A percentile compares a stretch with the other conserved stretches of the same genome.
phyloP scores from a whole-genome alignment of 179 eudicot species.

The Corrigiola litoralis region DNA sequence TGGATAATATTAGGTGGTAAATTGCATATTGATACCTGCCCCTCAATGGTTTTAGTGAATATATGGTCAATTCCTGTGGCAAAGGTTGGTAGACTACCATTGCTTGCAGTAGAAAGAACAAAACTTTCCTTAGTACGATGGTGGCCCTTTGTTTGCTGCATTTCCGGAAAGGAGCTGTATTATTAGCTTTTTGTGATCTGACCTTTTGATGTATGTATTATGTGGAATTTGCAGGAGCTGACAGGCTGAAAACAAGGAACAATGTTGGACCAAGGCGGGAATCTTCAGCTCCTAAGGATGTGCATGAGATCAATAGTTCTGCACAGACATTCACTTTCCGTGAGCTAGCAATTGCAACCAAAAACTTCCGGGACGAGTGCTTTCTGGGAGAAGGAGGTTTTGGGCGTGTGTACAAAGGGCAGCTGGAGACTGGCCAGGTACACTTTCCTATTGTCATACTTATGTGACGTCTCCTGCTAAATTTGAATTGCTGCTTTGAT shows the following conservation, averaged over 20 bases:
- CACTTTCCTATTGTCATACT: background rate
- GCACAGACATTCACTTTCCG: conserved; percentile 87
- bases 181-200: background rate
- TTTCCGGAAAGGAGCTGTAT: background rate
- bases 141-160: background rate
- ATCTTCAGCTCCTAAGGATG: conserved; percentile 36
- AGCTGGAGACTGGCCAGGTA: conserved; percentile 69
- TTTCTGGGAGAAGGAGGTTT: conserved; percentile 95
- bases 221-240: conserved; percentile 57
- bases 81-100: background rate
- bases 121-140: conserved; percentile 12
- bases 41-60: background rate
- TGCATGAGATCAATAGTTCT: conserved; percentile 46
- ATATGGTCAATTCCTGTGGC: background rate
- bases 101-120: conserved; percentile 15
- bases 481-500: conserved; percentile 1
- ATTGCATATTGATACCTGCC: background rate
- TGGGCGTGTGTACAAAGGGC: conserved; percentile 80
- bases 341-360: conserved; percentile 85
- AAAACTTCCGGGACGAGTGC: conserved; percentile 71
- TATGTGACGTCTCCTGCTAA: too few relatives aligned
- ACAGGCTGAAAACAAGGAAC: conserved; percentile 55
- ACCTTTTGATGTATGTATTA: background rate
- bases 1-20: background rate
- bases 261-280: conserved; percentile 53